These are phyloP conservation scores for Fusarium lateritium DNA, from an alignment of 2,329 filamentous ascomycete species.

Conservation along the genomic window DNA sequence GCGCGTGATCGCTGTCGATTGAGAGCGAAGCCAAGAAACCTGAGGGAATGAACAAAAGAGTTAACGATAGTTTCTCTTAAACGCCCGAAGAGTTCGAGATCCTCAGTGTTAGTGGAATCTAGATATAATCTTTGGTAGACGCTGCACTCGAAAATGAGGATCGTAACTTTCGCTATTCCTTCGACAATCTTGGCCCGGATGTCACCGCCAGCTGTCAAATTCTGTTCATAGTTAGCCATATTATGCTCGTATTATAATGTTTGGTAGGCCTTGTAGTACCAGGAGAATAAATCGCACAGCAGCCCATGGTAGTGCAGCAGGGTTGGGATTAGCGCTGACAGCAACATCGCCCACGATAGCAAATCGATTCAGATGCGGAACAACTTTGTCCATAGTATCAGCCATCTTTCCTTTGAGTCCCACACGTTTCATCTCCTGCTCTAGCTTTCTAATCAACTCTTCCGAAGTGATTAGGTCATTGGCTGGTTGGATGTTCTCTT, in stretches of 20 bases:
- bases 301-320: slow-evolving; percentile 5
- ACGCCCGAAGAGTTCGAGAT: rapidly evolving
- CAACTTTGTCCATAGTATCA: neutral
- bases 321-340: neutral
- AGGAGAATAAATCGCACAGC: neutral
- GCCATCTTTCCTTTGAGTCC: neutral
- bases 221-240: neutral
- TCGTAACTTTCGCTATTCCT: neutral
- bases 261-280: neutral
- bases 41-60: neutral
- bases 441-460: neutral
- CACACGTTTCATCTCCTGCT: neutral
- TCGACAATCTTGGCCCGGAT: neutral
- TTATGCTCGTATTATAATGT: no score
- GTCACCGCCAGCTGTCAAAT: neutral
- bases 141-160: slow-evolving; percentile 2
- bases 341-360: neutral
- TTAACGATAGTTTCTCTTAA: neutral
- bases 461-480: rapidly evolving
- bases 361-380: neutral
- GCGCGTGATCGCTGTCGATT: neutral
- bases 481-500: neutral
- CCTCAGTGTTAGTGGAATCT: rapidly evolving
- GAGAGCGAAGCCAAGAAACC: neutral
- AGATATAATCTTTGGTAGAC: neutral